Percentiles rank a stretch among this genome's conserved stretches.
These are phyloP conservation scores for Trichoderma brevicompactum DNA, from an alignment of 2,329 filamentous ascomycete genomes.

Conservation along the genomic window DNA sequence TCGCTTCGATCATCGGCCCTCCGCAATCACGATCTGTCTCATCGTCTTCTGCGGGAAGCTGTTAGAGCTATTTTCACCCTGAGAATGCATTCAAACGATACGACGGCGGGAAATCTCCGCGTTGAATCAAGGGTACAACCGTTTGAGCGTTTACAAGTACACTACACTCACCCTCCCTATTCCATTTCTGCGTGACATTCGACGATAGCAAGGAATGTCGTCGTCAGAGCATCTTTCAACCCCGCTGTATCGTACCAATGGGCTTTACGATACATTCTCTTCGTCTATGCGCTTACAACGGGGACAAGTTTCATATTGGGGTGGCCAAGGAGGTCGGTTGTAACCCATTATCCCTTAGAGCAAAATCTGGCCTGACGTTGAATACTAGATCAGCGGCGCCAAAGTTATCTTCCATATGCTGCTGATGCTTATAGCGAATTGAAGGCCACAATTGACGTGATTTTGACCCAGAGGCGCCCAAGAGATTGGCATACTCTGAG, in stretches of 20 bases:
- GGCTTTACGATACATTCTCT: neutral
- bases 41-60: neutral
- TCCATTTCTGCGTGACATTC: neutral
- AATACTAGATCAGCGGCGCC: slow-evolving; percentile 9
- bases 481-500: neutral
- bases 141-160: slow-evolving; percentile 7
- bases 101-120: neutral
- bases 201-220: neutral
- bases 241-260: neutral
- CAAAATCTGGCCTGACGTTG: neutral
- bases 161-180: slow-evolving; percentile 24
- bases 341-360: neutral
- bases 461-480: neutral
- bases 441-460: slow-evolving; percentile 9
- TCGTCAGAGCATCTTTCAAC: neutral
- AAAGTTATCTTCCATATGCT: slow-evolving; percentile 12
- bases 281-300: neutral
- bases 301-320: neutral
- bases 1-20: neutral
- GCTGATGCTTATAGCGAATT: slow-evolving; percentile 18
- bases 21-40: slow-evolving; percentile 6
- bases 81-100: neutral
- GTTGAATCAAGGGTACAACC: slow-evolving; percentile 8
- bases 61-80: neutral
- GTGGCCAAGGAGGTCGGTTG: neutral